These are phyloP conservation scores for Myriosclerotinia scirpicola DNA, from an alignment of 2,329 filamentous ascomycete genomes.

Conservation along the genomic window DNA sequence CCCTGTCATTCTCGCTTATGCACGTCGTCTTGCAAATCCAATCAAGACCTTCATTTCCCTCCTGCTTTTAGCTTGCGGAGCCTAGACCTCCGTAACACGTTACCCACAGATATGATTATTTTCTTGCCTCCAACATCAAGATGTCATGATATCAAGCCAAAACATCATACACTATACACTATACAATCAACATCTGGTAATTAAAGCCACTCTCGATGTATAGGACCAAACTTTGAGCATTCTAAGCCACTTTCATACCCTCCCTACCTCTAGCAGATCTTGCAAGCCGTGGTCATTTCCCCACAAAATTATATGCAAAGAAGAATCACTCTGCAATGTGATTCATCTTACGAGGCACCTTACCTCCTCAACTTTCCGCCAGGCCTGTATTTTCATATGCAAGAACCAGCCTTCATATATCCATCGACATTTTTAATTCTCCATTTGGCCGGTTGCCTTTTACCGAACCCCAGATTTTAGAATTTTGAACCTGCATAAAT, in stretches of 20 bases:
- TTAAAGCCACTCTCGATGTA: not conserved
- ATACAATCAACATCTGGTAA: slow-evolving; percentile 10
- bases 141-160: slow-evolving; percentile 10
- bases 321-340: slow-evolving; percentile 18
- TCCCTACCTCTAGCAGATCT: not conserved
- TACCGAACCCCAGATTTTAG: slow-evolving; percentile 38
- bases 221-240: slow-evolving; percentile 6
- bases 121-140: slow-evolving; percentile 6
- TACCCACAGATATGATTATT: not conserved
- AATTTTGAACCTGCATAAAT: slow-evolving; percentile 36
- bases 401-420: slow-evolving; percentile 6
- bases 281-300: slow-evolving; percentile 19
- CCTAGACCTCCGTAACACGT: slow-evolving; percentile 19
- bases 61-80: slow-evolving; percentile 9
- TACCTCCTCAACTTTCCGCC: not conserved
- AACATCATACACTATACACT: slow-evolving; percentile 5
- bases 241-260: not conserved
- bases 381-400: not conserved
- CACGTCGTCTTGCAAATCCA: slow-evolving; percentile 21
- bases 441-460: slow-evolving; percentile 31
- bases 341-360: slow-evolving; percentile 12
- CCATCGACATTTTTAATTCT: slow-evolving; percentile 4
- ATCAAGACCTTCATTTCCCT: slow-evolving; percentile 4
- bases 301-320: slow-evolving; percentile 21
- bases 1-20: slow-evolving; percentile 20